Conservation (phyloP, 2,329 filamentous ascomycete genomes). For the Tolypocladium inflatum region DNA sequence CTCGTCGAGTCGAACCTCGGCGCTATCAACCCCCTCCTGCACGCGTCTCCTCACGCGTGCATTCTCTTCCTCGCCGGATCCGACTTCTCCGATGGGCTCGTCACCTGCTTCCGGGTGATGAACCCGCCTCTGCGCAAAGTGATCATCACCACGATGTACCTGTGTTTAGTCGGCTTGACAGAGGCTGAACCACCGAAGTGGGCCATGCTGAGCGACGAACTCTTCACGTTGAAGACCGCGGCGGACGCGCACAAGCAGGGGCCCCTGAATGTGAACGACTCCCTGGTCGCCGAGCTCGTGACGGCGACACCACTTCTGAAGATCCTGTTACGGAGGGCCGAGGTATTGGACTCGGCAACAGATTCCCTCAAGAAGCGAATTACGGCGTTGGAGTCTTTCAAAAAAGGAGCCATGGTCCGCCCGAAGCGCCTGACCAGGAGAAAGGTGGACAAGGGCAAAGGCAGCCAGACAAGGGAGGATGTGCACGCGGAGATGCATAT, state of each 20-base stretch:
- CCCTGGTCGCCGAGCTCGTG: slow-evolving; percentile 72
- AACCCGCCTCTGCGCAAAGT: slow-evolving; percentile 54
- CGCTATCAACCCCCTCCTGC: slow-evolving; percentile 53
- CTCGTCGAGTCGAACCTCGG: slow-evolving; percentile 45
- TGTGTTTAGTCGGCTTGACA: slow-evolving; percentile 63
- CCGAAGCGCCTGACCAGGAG: slow-evolving; percentile 41
- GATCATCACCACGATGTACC: slow-evolving; percentile 64
- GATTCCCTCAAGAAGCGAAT: slow-evolving; percentile 52
- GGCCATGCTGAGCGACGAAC: slow-evolving; percentile 69
- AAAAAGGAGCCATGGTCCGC: slow-evolving; percentile 42
- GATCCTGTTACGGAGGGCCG: slow-evolving; percentile 47
- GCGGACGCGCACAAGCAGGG: slow-evolving; percentile 55
- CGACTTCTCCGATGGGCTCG: slow-evolving; percentile 75
- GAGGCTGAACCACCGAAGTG: slow-evolving; percentile 58
- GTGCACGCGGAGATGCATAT: slow-evolving; percentile 50
- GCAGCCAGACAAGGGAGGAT: slow-evolving; percentile 27
- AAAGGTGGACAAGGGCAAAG: slow-evolving; percentile 60
- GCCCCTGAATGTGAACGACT: slow-evolving; percentile 49
- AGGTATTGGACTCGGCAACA: slow-evolving; percentile 37
- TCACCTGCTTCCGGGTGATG: slow-evolving; percentile 54
- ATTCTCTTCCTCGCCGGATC: slow-evolving; percentile 70
- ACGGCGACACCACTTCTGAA: slow-evolving; percentile 69
- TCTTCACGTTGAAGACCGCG: slow-evolving; percentile 69
- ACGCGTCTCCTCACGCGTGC: slow-evolving; percentile 47
- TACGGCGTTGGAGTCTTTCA: slow-evolving; percentile 48